Base-by-base conservation (phyloP, 176 grass and related monocot genomes). In the Saccharum spontaneum region DNA sequence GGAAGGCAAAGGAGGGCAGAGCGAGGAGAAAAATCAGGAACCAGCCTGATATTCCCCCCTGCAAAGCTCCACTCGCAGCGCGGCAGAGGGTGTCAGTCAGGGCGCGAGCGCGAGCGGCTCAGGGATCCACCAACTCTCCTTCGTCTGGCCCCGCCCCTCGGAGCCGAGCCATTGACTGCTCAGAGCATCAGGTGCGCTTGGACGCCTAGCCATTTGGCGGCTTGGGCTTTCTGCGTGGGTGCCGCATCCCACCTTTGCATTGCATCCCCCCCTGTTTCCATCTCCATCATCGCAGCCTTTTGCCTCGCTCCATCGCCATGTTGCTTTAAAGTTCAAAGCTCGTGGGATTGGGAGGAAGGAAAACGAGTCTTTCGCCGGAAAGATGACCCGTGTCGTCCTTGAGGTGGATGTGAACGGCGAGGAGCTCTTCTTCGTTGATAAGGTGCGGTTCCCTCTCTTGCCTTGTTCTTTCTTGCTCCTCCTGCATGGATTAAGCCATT, bases 341-440 rank as follows among this genome's bases (percentile, higher is more conserved):
- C 23, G 74, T 8, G 71, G 71, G 71, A 40, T 81, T 67, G 37
- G 26, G 76, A 75, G 38, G 8, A 26, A 10, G 24, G 78, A 22
- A 18, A 52, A 31, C 37, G 37, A 20, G n/a, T 65, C 71, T 75
- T 75, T 65, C 24, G 55, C 76, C 68, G 48, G 9, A 94, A 60
- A 89, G 80, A 89, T 92, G 92, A 82, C 64, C 38, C 85, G 88
- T 86, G 91, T 89, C 64, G 83, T 87, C 65, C 91, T 99, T 84
- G 84, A 99, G 87, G 90, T 94, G 30, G 91, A 99, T 80, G 88
- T 99, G 66, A 92, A 97, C 86, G 97, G 84, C 49, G 84, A 94
- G 81, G 94, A 83, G 88, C 79, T 92, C 79, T 99, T 96, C 93
- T 80, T 96, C 44, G 82, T 96, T 9, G 89, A 95, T 61, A 92